phyloP scores from a whole-genome alignment of 352 stramenopile genomes.

The Pythium biforme region DNA sequence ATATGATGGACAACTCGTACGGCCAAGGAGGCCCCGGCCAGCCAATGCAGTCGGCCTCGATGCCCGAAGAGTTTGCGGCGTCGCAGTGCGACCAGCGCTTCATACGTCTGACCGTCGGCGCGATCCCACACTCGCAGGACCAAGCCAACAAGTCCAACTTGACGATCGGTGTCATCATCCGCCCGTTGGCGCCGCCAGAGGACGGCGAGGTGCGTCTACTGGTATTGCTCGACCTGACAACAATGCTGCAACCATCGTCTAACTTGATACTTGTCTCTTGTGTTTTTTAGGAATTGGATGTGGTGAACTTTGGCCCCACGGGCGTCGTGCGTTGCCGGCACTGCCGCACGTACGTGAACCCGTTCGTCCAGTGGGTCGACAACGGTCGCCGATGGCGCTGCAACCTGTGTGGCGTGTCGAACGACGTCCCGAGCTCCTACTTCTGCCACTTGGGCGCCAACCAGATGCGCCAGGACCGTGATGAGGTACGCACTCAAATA shows the following conservation, averaged over 20 bases:
- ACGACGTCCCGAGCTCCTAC: constrained; percentile 94
- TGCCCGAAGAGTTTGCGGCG: constrained; percentile 70
- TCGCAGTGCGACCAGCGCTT: constrained; percentile 76
- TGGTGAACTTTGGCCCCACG: constrained; percentile 86
- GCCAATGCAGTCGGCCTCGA: constrained; percentile 42
- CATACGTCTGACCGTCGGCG: constrained; percentile 79
- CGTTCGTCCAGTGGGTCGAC: constrained; percentile 89
- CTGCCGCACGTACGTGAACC: constrained; percentile 90
- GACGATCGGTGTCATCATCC: constrained; percentile 84
- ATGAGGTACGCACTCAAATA: constrained; percentile 86
- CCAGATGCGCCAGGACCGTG: constrained; percentile 92
- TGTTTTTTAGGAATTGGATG: constrained; percentile 49
- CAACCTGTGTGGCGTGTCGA: constrained; percentile 88
- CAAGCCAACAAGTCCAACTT: constrained; percentile 83
- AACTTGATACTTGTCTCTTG: too few species aligned
- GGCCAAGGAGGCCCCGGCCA: constrained; percentile 38
- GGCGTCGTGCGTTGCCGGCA: constrained; percentile 87
- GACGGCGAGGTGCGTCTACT: constrained; percentile 34
- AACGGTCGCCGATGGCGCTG: constrained; percentile 85
- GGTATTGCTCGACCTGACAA: too few species aligned
- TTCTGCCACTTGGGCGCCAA: constrained; percentile 97
- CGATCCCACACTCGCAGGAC: constrained; percentile 79
- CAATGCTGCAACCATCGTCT: too few species aligned
- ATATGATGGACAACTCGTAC: constrained; percentile 72
- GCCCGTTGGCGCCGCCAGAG: constrained; percentile 67